Conservation (phyloP, 1,284 basidiomycete species). For the Ustilago hordei region DNA sequence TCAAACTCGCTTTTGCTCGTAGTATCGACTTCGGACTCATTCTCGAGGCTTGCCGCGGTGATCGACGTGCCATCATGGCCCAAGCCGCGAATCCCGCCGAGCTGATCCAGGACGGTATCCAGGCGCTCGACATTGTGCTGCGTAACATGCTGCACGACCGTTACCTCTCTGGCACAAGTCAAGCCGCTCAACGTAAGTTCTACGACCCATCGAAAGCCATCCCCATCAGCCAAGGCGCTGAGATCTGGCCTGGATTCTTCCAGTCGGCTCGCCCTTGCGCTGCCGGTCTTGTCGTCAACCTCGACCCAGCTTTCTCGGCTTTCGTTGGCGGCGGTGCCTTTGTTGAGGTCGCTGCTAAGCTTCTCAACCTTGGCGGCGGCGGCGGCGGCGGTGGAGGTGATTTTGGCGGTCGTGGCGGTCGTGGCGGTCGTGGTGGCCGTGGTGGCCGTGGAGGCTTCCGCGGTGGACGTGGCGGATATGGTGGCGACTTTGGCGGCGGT, state of each 20-base stretch:
- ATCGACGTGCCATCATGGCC: slow-evolving; percentile 42
- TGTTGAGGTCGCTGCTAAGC: slow-evolving; percentile 39
- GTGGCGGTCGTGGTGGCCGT: slow-evolving; percentile 49
- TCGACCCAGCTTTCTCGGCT: slow-evolving; percentile 57
- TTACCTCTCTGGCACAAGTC: slow-evolving; percentile 32
- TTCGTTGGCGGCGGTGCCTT: slow-evolving; percentile 50
- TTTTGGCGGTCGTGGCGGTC: slow-evolving; percentile 25
- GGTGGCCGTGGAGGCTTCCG: slow-evolving; percentile 39
- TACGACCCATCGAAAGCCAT: slow-evolving; percentile 40
- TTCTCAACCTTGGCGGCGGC: slow-evolving; percentile 40
- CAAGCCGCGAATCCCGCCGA: slow-evolving; percentile 38
- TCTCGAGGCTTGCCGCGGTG: slow-evolving; percentile 33
- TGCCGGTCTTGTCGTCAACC: slow-evolving; percentile 56
- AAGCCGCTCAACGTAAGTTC: slow-evolving; percentile 50
- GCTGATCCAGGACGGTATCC: slow-evolving; percentile 30
- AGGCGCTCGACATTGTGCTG: slow-evolving; percentile 47
- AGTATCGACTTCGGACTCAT: slow-evolving; percentile 37
- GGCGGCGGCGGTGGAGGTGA: slow-evolving; percentile 46
- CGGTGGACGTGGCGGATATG: slow-evolving; percentile 24
- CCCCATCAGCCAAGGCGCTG: slow-evolving; percentile 48
- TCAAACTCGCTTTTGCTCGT: slow-evolving; percentile 36
- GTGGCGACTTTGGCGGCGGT: slow-evolving; percentile 14
- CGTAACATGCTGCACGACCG: slow-evolving; percentile 21
- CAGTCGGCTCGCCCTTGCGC: slow-evolving; percentile 55
- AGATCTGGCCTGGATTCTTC: slow-evolving; percentile 58